phyloP scores from a whole-genome alignment of 1,284 basidiomycete species.

The Fistulinella staudtii region DNA sequence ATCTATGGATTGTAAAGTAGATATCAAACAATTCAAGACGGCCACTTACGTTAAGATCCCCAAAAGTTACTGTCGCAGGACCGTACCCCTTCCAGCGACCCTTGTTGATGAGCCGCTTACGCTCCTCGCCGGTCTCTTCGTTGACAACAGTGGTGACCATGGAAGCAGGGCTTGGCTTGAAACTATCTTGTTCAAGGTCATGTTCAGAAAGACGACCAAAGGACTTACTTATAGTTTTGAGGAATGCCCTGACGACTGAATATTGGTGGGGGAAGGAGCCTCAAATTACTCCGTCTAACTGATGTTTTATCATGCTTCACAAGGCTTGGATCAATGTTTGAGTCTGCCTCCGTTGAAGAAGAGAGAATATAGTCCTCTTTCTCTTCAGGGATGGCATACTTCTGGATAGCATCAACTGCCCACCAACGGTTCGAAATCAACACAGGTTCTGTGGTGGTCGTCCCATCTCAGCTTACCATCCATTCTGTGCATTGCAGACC shows the following conservation, averaged over 20 bases:
- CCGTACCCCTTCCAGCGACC: slow-evolving; percentile 78
- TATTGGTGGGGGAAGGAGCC: slow-evolving; percentile 77
- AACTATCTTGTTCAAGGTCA: slow-evolving; percentile 42
- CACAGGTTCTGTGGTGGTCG: slow-evolving; percentile 8
- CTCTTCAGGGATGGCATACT: slow-evolving; percentile 65
- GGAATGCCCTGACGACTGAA: slow-evolving; percentile 78
- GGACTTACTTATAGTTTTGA: slow-evolving; percentile 67
- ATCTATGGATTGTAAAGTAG: slow-evolving; percentile 40
- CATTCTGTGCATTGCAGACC: slow-evolving; percentile 70
- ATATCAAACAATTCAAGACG: background rate
- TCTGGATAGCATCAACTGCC: slow-evolving; percentile 67
- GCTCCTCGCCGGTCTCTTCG: slow-evolving; percentile 76
- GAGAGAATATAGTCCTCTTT: slow-evolving; percentile 55
- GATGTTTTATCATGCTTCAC: slow-evolving; percentile 10
- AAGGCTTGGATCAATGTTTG: slow-evolving; percentile 37
- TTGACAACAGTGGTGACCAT: slow-evolving; percentile 61
- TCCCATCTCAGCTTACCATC: slow-evolving; percentile 53
- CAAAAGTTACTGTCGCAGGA: slow-evolving; percentile 64
- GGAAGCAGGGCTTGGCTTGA: slow-evolving; percentile 72
- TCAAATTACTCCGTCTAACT: slow-evolving; percentile 50
- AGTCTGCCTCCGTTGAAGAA: slow-evolving; percentile 20
- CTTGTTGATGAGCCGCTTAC: slow-evolving; percentile 73
- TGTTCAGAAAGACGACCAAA: background rate
- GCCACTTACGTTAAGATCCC: slow-evolving; percentile 51
- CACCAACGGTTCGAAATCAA: background rate